Percentiles rank a stretch among this genome's conserved stretches.
Evolutionary conservation across 441 rosid genomes (phyloP).

Genomic region (Brassica balearica): DNA sequence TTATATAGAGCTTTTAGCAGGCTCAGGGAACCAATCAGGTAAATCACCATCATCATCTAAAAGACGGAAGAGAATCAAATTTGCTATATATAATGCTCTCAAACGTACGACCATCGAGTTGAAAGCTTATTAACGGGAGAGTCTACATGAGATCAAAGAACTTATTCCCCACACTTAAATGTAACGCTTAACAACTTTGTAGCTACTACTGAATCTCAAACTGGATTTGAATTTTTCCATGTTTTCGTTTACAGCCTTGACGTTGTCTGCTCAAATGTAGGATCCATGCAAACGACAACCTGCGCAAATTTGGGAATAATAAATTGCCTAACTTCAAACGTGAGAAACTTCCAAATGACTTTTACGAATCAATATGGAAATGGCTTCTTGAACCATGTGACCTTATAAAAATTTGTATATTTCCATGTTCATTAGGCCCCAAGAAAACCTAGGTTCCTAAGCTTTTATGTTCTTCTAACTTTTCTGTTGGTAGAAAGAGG

Average conservation of each 20-base stretch:
- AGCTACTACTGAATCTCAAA: neutral
- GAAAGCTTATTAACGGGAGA: neutral
- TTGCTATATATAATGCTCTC: too few species aligned
- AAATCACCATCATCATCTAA: too few species aligned
- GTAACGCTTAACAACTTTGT: constrained; percentile 1
- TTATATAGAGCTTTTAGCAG: too few species aligned
- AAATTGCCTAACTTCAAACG: neutral
- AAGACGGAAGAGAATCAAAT: too few species aligned
- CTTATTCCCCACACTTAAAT: constrained; percentile 8
- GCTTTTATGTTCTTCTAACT: neutral
- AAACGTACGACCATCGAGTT: too few species aligned
- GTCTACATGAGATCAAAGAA: neutral
- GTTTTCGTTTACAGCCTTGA: constrained; percentile 34
- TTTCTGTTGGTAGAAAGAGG: neutral
- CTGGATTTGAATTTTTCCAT: neutral
- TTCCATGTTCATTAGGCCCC: neutral
- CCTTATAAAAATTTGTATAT: neutral
- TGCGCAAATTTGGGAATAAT: constrained; percentile 32
- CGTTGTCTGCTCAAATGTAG: constrained; percentile 58
- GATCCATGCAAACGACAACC: constrained; percentile 92
- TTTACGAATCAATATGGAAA: neutral
- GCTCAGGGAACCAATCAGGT: too few species aligned
- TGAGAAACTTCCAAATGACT: too few species aligned
- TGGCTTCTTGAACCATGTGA: neutral
- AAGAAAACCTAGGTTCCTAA: neutral